Evolutionary conservation across 208 protist genomes (phyloP).

Genomic region (Leishmania amazonensis): DNA sequence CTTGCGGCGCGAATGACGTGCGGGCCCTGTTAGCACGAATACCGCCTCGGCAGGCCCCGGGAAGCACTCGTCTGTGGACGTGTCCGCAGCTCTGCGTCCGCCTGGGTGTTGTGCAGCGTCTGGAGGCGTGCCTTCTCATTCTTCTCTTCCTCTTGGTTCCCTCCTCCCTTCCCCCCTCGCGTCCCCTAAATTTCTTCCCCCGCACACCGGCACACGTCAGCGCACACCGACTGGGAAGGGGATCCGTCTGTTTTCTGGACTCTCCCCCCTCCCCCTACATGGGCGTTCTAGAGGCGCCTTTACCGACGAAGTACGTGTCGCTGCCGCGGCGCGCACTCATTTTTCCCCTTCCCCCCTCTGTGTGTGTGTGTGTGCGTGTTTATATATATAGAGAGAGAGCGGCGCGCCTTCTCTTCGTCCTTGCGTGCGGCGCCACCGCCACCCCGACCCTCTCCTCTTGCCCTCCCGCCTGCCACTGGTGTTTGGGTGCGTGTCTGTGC

Average conservation of each 20-base stretch:
- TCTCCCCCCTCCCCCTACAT: not conserved
- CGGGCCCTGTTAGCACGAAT: not conserved
- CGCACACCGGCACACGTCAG: no score
- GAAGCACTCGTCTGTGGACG: not conserved
- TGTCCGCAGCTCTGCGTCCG: not conserved
- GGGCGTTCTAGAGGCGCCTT: not conserved
- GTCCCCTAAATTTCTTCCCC: no score
- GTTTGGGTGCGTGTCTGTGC: not conserved
- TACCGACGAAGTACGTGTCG: not conserved
- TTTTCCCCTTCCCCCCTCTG: not conserved
- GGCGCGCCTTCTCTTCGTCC: not conserved
- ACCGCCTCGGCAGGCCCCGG: not conserved
- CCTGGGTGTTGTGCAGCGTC: not conserved
- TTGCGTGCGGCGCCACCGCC: no score
- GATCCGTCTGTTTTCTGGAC: no score
- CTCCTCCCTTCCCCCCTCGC: not conserved
- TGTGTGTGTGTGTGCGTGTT: not conserved
- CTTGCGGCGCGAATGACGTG: not conserved
- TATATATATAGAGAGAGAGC: no score
- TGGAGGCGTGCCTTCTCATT: not conserved
- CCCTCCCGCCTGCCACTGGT: not conserved
- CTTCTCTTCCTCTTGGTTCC: not conserved
- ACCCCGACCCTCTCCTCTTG: not conserved
- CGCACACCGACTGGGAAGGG: no score
- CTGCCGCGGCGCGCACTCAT: not conserved